Conservation (phyloP, 106 monocot genomes). For the Dioscorea alata region DNA sequence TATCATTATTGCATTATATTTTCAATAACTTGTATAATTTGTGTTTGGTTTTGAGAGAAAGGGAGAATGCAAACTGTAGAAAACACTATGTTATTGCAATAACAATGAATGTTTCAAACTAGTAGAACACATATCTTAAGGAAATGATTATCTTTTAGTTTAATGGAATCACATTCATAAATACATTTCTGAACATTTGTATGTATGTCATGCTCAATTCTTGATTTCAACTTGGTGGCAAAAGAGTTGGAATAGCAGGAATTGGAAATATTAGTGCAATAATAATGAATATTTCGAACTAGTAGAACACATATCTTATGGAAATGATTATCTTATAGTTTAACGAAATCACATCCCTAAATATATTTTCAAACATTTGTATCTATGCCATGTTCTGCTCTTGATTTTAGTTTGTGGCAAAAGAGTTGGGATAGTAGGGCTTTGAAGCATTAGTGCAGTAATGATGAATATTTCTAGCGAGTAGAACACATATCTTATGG, state of each 20-base stretch:
- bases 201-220: background rate
- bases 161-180: background rate
- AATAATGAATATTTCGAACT: background rate
- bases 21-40: background rate
- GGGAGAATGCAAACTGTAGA: background rate
- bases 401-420: background rate
- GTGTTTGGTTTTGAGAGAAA: background rate
- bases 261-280: background rate
- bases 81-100: background rate
- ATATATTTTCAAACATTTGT: background rate
- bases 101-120: background rate
- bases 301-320: too few species aligned
- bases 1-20: background rate
- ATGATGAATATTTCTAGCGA: background rate
- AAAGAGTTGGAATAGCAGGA: background rate
- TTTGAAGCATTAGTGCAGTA: background rate
- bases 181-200: background rate
- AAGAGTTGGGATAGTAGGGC: background rate
- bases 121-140: background rate
- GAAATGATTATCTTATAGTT: background rate
- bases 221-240: background rate
- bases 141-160: background rate
- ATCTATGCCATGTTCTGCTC: background rate
- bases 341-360: background rate
- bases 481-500: background rate